A percentile compares a stretch with the other conserved stretches of the same genome.
Evolutionary conservation across 2,329 filamentous ascomycete species (phyloP).

Genomic region (Monilinia laxa): DNA sequence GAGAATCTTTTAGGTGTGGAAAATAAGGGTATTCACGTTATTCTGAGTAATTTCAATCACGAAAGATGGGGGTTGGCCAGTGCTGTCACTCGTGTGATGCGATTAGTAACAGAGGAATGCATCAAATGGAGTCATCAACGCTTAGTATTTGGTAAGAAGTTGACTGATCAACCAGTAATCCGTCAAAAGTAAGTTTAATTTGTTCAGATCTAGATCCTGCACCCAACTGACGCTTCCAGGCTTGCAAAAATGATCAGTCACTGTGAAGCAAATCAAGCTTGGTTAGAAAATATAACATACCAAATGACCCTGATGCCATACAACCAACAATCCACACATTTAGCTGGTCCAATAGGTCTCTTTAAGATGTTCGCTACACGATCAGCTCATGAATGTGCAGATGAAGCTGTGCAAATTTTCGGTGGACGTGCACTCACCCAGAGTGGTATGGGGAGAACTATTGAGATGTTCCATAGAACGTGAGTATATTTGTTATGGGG

Average conservation of each 20-base stretch:
- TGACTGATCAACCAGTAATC: conserved; percentile 82
- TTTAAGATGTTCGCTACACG: conserved; percentile 78
- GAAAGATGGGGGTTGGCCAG: conserved; percentile 73
- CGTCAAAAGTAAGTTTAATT: conserved; percentile 63
- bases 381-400: conserved; percentile 77
- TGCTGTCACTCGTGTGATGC: conserved; percentile 62
- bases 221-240: conserved; percentile 42
- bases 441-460: conserved; percentile 75
- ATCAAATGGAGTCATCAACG: conserved; percentile 88
- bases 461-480: conserved; percentile 82
- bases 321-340: conserved; percentile 68
- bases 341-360: conserved; percentile 78
- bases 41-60: conserved; percentile 87
- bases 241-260: conserved; percentile 85
- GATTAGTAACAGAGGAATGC: conserved; percentile 76
- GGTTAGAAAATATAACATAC: conserved; percentile 81
- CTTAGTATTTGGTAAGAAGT: conserved; percentile 76
- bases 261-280: conserved; percentile 78
- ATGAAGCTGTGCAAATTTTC: conserved; percentile 83
- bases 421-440: conserved; percentile 79
- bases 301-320: conserved; percentile 88
- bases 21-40: conserved; percentile 82
- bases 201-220: background rate
- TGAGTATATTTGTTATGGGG: conserved; percentile 41
- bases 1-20: conserved; percentile 77